A percentile compares a stretch with the other conserved stretches of the same genome.
Evolutionary conservation across 1,284 basidiomycete genomes (phyloP).

Genomic region (Pseudozyma tsukubaensis): DNA sequence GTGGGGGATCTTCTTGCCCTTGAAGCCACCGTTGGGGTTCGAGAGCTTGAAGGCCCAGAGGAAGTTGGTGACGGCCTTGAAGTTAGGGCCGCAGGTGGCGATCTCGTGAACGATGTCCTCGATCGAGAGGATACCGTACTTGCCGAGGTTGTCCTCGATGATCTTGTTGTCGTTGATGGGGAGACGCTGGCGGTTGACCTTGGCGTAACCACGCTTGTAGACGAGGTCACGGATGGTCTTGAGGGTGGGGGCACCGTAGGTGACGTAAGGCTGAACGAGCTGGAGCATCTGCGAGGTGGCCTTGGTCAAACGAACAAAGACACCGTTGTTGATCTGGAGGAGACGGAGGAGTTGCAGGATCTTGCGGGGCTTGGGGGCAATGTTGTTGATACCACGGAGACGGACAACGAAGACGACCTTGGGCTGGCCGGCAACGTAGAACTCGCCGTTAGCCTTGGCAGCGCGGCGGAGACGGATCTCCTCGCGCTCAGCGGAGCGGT

Average conservation of each 20-base stretch:
- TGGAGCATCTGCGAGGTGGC: conserved; percentile 98
- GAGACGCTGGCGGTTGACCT: conserved; percentile 96
- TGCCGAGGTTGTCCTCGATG: conserved; percentile 91
- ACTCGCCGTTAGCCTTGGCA: conserved; percentile 92
- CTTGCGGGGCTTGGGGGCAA: conserved; percentile 98
- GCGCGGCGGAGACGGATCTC: conserved; percentile 94
- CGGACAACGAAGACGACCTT: conserved; percentile 99
- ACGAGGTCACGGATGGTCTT: conserved; percentile 96
- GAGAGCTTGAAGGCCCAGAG: conserved; percentile 99
- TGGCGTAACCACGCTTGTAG: conserved; percentile 99
- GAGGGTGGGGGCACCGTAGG: conserved; percentile 89
- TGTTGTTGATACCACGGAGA: conserved; percentile 94
- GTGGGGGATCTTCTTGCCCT: conserved; percentile 90
- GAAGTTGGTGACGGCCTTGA: conserved; percentile 89
- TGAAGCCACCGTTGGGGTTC: conserved; percentile 98
- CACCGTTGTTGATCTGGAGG: conserved; percentile 99
- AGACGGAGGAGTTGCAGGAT: conserved; percentile 98
- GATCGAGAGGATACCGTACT: conserved; percentile 95
- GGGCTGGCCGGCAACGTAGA: conserved; percentile 94
- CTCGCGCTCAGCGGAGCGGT: conserved; percentile 90
- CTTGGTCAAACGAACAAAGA: conserved; percentile 96
- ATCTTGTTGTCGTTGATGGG: conserved; percentile 93
- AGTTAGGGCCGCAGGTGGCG: conserved; percentile 93
- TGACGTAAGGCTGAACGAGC: conserved; percentile 95
- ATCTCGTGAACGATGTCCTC: conserved; percentile 99